phyloP scores from a whole-genome alignment of 805 yeast species.

The Blastobotrys attinorum region DNA sequence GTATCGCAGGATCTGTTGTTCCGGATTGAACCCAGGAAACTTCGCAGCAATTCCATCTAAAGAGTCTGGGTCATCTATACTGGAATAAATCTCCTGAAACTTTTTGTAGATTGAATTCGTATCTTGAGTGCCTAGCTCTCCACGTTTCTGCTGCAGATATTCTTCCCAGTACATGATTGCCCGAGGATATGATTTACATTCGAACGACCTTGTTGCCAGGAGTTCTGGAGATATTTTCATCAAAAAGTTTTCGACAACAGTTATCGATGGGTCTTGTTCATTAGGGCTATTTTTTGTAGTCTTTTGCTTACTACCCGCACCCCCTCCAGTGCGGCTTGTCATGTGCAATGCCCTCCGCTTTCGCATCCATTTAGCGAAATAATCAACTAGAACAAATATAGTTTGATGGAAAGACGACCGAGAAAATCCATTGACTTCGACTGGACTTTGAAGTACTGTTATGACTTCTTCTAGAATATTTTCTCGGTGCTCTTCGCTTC shows the following conservation, averaged over 20 bases:
- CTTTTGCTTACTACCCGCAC: constrained; percentile 9
- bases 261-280: constrained; percentile 27
- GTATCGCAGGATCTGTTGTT: constrained; percentile 71
- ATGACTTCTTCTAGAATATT: background rate
- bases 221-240: constrained; percentile 54
- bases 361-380: constrained; percentile 65
- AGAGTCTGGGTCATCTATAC: constrained; percentile 82
- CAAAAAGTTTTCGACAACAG: constrained; percentile 34
- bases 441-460: background rate
- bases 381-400: constrained; percentile 72
- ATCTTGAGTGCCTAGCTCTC: constrained; percentile 10
- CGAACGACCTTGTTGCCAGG: constrained; percentile 71
- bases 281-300: constrained; percentile 17
- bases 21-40: constrained; percentile 51
- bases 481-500: background rate
- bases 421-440: background rate
- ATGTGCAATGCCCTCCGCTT: constrained; percentile 12
- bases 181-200: constrained; percentile 79
- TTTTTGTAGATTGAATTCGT: constrained; percentile 22
- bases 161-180: constrained; percentile 82
- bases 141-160: constrained; percentile 33
- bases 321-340: background rate
- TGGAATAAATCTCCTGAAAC: constrained; percentile 76
- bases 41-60: constrained; percentile 75
- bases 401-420: constrained; percentile 51